phyloP scores from a whole-genome alignment of 352 stramenopile genomes.

The Globisporangium solare region DNA sequence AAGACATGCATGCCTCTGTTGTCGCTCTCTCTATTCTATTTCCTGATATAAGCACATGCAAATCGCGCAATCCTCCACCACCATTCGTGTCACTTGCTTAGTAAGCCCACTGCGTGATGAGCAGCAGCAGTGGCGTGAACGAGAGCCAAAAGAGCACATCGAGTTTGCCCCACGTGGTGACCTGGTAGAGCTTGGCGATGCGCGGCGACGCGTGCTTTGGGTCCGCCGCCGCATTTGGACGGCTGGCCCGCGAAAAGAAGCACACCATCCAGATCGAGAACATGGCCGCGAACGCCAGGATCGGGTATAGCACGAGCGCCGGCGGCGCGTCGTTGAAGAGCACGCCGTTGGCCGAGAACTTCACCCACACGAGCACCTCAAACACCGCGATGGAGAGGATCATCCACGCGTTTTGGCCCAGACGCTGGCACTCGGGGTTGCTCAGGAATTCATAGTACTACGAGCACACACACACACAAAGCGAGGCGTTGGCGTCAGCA shows the following conservation, averaged over 20 bases:
- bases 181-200: conserved; percentile 13
- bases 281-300: conserved; percentile 55
- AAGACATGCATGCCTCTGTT: not conserved
- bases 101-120: conserved; percentile 82
- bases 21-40: not conserved
- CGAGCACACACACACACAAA: not conserved
- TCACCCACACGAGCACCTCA: conserved; percentile 79
- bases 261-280: conserved; percentile 77
- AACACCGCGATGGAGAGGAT: conserved; percentile 72
- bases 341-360: conserved; percentile 60
- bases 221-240: not conserved
- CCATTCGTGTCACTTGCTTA: not conserved
- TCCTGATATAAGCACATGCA: not conserved
- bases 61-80: not conserved
- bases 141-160: conserved; percentile 86
- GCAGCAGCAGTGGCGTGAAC: conserved; percentile 70
- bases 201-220: conserved; percentile 2
- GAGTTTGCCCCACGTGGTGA: conserved; percentile 51
- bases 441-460: conserved; percentile 86
- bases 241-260: conserved; percentile 37
- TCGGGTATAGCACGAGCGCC: conserved; percentile 45
- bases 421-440: conserved; percentile 67
- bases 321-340: conserved; percentile 59
- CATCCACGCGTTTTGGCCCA: conserved; percentile 85
- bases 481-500: not conserved